These are phyloP conservation scores for Nannizzia gypsea DNA, from an alignment of 2,329 filamentous ascomycete genomes.

Conservation along the genomic window DNA sequence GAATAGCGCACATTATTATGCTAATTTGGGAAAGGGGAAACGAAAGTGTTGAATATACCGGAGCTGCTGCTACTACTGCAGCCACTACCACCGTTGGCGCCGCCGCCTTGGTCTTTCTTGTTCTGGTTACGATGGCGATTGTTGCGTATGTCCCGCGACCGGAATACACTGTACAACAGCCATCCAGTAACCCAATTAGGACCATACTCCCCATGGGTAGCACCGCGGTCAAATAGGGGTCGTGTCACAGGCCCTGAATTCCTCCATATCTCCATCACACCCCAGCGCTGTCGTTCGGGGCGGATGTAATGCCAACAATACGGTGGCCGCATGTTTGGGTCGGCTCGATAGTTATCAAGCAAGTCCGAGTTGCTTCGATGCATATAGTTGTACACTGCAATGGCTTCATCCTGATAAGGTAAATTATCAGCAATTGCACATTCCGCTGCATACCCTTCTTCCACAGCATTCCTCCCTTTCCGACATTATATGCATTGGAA, in stretches of 20 bases:
- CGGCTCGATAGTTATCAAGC: slow-evolving; percentile 29
- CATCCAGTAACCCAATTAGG: slow-evolving; percentile 38
- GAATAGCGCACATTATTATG: not conserved
- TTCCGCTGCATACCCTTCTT: not conserved
- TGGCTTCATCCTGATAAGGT: slow-evolving; percentile 32
- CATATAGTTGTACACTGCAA: slow-evolving; percentile 32
- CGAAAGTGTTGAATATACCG: slow-evolving; percentile 5
- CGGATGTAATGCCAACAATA: slow-evolving; percentile 39
- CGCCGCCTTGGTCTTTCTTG: slow-evolving; percentile 17
- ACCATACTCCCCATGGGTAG: slow-evolving; percentile 33
- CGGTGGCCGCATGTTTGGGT: slow-evolving; percentile 29
- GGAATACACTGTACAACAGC: slow-evolving; percentile 38
- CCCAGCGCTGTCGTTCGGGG: slow-evolving; percentile 32
- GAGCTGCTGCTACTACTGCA: slow-evolving; percentile 6
- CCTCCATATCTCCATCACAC: slow-evolving; percentile 32
- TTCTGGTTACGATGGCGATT: slow-evolving; percentile 34
- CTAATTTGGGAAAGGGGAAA: slow-evolving; percentile 1
- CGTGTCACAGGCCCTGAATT: slow-evolving; percentile 30
- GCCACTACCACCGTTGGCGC: slow-evolving; percentile 9
- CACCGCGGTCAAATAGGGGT: slow-evolving; percentile 30
- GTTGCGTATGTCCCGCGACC: slow-evolving; percentile 36
- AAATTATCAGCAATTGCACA: not conserved
- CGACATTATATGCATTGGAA: not conserved
- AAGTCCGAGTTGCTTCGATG: slow-evolving; percentile 32
- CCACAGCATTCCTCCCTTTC: not conserved